Conservation (phyloP, 495 filamentous ascomycete genomes). For the Lepidopterella palustris region DNA sequence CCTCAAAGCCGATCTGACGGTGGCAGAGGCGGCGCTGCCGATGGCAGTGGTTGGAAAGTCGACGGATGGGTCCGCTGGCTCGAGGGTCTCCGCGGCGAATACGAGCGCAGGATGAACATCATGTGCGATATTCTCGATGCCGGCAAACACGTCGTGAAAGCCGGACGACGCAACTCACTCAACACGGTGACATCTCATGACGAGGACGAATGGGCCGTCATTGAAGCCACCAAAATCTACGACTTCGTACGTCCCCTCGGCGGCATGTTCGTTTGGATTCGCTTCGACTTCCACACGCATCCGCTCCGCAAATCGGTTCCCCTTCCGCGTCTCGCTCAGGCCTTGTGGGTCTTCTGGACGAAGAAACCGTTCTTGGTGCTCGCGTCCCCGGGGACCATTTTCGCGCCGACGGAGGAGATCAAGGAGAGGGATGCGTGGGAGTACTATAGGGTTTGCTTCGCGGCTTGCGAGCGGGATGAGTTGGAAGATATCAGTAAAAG, state of each 20-base stretch:
- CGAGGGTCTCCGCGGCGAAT: constrained; percentile 68
- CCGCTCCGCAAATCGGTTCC: constrained; percentile 53
- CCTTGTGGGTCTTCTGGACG: constrained; percentile 69
- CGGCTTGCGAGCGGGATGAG: constrained; percentile 65
- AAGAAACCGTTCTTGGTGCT: constrained; percentile 60
- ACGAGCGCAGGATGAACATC: constrained; percentile 71
- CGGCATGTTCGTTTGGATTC: constrained; percentile 90
- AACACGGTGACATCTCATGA: constrained; percentile 35
- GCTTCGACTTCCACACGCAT: constrained; percentile 60
- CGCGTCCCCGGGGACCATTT: constrained; percentile 61
- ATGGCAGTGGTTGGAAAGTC: constrained; percentile 63
- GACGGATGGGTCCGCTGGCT: constrained; percentile 89
- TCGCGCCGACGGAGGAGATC: constrained; percentile 56
- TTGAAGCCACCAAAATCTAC: constrained; percentile 64
- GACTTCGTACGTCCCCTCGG: constrained; percentile 73
- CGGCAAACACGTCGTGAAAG: constrained; percentile 53
- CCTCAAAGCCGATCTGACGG: constrained; percentile 41
- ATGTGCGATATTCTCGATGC: constrained; percentile 69
- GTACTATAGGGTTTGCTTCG: constrained; percentile 78
- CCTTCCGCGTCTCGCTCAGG: constrained; percentile 44
- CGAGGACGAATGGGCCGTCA: constrained; percentile 55
- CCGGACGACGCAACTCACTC: constrained; percentile 33
- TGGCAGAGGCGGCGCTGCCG: constrained; percentile 38
- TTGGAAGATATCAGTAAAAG: constrained; percentile 51
- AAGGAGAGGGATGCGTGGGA: constrained; percentile 49